Evolutionary conservation across 1,139 yeast species (phyloP).

Genomic region (Wickerhamomyces sp.): DNA sequence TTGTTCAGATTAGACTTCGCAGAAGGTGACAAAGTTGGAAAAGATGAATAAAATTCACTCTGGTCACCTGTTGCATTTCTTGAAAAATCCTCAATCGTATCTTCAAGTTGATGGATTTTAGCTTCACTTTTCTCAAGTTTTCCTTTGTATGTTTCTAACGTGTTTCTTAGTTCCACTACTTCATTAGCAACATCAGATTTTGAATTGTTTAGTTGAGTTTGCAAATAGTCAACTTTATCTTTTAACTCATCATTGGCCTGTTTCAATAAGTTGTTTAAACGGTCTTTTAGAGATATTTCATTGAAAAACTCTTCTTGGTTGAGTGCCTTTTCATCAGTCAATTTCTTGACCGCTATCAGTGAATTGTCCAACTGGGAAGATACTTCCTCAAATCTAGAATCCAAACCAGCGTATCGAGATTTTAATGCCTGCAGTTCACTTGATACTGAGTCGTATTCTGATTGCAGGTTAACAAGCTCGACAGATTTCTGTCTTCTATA

Average conservation of each 20-base stretch:
- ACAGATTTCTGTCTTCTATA: conserved; percentile 36
- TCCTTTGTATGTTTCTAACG: conserved; percentile 32
- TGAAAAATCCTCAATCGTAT: conserved; percentile 36
- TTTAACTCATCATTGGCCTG: conserved; percentile 43
- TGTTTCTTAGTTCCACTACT: conserved; percentile 25
- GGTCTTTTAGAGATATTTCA: conserved; percentile 63
- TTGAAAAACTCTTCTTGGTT: conserved; percentile 53
- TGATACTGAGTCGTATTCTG: conserved; percentile 29
- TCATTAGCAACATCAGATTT: conserved; percentile 35
- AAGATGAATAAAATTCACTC: conserved; percentile 7
- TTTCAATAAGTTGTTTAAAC: conserved; percentile 56
- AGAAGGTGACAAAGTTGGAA: conserved; percentile 34
- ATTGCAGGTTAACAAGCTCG: conserved; percentile 31
- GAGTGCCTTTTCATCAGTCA: conserved; percentile 43
- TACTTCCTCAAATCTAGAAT: conserved; percentile 32
- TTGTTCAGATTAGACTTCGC: conserved; percentile 42
- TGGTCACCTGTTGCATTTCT: conserved; percentile 11
- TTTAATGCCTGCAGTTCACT: conserved; percentile 36
- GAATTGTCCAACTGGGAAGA: conserved; percentile 35
- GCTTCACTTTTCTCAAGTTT: conserved; percentile 24
- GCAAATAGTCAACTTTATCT: conserved; percentile 45
- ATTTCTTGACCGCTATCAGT: conserved; percentile 37
- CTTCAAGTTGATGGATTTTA: conserved; percentile 40
- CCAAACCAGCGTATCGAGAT: conserved; percentile 24
- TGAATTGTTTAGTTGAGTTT: conserved; percentile 39